Evolutionary conservation across 73 alveolate genomes (phyloP).

Genomic region (Stentor roeselii): DNA sequence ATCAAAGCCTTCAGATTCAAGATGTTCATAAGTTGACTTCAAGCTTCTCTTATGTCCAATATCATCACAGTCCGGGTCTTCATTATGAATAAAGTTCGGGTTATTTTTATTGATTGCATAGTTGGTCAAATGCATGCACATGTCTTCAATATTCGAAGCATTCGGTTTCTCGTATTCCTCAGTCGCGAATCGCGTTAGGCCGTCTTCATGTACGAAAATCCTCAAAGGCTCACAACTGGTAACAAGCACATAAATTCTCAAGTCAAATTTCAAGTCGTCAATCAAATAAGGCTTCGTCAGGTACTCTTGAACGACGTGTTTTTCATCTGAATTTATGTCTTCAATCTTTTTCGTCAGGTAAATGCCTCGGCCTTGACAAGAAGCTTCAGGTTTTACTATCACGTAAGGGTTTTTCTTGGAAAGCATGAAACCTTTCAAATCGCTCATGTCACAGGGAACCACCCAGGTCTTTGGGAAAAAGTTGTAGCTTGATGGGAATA

Average conservation of each 20-base stretch:
- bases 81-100: conserved; percentile 57
- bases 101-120: conserved; percentile 82
- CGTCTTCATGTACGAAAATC: conserved; percentile 91
- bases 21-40: not conserved
- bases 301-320: conserved; percentile 76
- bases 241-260: conserved; percentile 91
- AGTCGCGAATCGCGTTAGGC: conserved; percentile 92
- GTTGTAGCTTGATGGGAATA: conserved; percentile 54
- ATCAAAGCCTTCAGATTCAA: conserved; percentile 16
- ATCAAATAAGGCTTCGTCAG: conserved; percentile 86
- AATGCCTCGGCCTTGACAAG: conserved; percentile 60
- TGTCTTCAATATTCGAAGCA: conserved; percentile 56
- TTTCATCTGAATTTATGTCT: conserved; percentile 35
- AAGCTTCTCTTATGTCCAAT: conserved; percentile 24
- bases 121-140: conserved; percentile 86
- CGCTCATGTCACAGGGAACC: conserved; percentile 46
- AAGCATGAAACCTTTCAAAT: too few species aligned
- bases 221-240: conserved; percentile 81
- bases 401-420: too few species aligned
- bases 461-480: conserved; percentile 65
- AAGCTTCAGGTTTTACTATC: conserved; percentile 56
- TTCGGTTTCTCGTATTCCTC: conserved; percentile 81
- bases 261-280: conserved; percentile 90
- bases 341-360: conserved; percentile 47
- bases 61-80: conserved; percentile 30